Percentiles rank a stretch among this genome's conserved stretches.
These are phyloP conservation scores for Globisporangium sylvaticum DNA, from an alignment of 352 stramenopile species.

Conservation along the genomic window DNA sequence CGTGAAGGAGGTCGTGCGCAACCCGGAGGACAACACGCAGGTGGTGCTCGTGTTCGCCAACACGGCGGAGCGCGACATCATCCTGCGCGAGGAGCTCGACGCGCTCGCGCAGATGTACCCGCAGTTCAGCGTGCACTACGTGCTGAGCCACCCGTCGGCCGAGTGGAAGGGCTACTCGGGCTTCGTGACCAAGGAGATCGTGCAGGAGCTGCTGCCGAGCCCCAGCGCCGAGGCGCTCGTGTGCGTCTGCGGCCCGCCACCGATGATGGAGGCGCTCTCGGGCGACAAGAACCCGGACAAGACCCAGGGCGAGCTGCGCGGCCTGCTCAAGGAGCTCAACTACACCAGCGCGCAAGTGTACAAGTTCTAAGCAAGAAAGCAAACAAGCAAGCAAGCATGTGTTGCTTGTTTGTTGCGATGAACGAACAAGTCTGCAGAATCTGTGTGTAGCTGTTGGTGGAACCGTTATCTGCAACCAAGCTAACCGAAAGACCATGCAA, in stretches of 20 bases:
- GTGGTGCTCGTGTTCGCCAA: constrained; percentile 86
- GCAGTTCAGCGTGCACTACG: constrained; percentile 68
- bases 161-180: constrained; percentile 64
- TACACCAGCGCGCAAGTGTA: constrained; percentile 81
- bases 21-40: constrained; percentile 81
- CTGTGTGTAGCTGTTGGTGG: not conserved
- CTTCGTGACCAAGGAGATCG: constrained; percentile 81
- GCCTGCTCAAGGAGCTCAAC: constrained; percentile 79
- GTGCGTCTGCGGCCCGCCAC: constrained; percentile 87
- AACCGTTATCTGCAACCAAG: not conserved
- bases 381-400: not conserved
- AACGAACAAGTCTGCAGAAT: not conserved
- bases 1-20: constrained; percentile 76
- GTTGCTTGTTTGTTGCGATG: not conserved
- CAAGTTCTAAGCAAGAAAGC: not conserved
- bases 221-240: constrained; percentile 73
- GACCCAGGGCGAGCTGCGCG: constrained; percentile 79
- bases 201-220: constrained; percentile 54
- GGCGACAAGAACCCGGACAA: constrained; percentile 85
- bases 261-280: constrained; percentile 89
- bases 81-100: constrained; percentile 84
- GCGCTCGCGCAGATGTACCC: constrained; percentile 77
- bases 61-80: constrained; percentile 84
- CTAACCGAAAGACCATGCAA: too few relatives aligned
- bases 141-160: constrained; percentile 68